Evolutionary conservation across 495 filamentous ascomycete species (phyloP).

Genomic region (Penicillium waksmanii): DNA sequence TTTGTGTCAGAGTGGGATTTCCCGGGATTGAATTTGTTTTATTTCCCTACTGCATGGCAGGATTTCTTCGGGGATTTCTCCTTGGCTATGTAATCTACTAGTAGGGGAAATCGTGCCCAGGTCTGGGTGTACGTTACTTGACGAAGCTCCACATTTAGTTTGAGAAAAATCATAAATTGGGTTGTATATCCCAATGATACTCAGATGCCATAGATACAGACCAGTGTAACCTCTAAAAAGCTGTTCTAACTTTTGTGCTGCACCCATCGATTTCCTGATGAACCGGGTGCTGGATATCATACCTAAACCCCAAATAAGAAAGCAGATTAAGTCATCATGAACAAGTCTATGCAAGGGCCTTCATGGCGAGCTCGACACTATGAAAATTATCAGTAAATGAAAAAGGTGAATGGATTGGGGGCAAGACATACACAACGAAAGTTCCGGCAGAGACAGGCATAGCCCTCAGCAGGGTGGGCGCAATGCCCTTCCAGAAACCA

Average conservation of each 20-base stretch:
- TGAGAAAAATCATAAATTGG: not conserved
- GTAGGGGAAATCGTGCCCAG: not conserved
- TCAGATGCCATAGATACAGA: constrained; percentile 11
- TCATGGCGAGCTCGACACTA: constrained; percentile 53
- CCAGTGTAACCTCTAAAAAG: constrained; percentile 19
- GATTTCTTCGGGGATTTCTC: constrained; percentile 49
- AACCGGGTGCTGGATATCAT: constrained; percentile 40
- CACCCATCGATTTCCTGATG: constrained; percentile 21
- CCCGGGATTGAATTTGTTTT: constrained; percentile 54
- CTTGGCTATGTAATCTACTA: constrained; percentile 28
- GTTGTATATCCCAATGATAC: not conserved
- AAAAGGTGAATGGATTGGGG: not conserved
- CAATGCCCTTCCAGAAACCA: constrained; percentile 96
- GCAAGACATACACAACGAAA: constrained; percentile 71
- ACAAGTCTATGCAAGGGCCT: constrained; percentile 44
- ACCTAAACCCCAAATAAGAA: constrained; percentile 21
- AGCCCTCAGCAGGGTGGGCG: constrained; percentile 89
- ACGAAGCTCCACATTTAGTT: too few species aligned
- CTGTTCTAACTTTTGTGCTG: constrained; percentile 29
- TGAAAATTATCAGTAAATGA: constrained; percentile 15
- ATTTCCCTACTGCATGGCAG: constrained; percentile 52
- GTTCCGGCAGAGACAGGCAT: constrained; percentile 98
- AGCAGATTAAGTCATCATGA: constrained; percentile 22
- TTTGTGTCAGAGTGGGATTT: constrained; percentile 60
- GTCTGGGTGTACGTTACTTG: not conserved